Conservation (phyloP, 768 basidiomycete genomes). For the Lactarius sanguifluus region DNA sequence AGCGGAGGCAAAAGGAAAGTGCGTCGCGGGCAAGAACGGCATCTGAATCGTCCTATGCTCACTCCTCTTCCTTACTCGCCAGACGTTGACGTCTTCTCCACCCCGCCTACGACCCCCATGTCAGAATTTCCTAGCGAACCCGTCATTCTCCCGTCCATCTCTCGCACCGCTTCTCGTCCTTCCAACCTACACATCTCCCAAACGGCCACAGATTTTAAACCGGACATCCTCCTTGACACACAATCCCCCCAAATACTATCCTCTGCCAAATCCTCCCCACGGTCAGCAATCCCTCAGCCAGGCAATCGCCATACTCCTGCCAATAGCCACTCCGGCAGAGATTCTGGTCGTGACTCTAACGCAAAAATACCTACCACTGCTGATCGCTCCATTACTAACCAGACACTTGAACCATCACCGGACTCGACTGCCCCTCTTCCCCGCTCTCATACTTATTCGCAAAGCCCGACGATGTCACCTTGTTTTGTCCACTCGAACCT, state of each 20-base stretch:
- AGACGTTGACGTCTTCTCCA: constrained; percentile 44
- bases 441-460: constrained; percentile 28
- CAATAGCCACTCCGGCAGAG: constrained; percentile 2
- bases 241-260: constrained; percentile 34
- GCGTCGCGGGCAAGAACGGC: not conserved
- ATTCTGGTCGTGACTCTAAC: not conserved
- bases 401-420: constrained; percentile 12
- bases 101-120: constrained; percentile 45
- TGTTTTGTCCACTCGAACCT: constrained; percentile 94
- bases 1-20: not conserved
- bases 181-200: constrained; percentile 39
- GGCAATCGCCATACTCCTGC: not conserved
- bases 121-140: constrained; percentile 27
- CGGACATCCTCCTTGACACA: constrained; percentile 40
- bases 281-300: not conserved
- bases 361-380: not conserved
- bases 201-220: constrained; percentile 36
- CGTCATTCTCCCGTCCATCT: constrained; percentile 41
- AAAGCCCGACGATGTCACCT: constrained; percentile 59
- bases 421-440: constrained; percentile 16
- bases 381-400: not conserved
- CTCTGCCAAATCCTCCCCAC: not conserved
- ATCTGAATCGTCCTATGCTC: constrained; percentile 9
- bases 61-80: constrained; percentile 23
- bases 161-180: constrained; percentile 39